Base-by-base conservation (phyloP, 148 eudicot species). In the Camellia japonica region DNA sequence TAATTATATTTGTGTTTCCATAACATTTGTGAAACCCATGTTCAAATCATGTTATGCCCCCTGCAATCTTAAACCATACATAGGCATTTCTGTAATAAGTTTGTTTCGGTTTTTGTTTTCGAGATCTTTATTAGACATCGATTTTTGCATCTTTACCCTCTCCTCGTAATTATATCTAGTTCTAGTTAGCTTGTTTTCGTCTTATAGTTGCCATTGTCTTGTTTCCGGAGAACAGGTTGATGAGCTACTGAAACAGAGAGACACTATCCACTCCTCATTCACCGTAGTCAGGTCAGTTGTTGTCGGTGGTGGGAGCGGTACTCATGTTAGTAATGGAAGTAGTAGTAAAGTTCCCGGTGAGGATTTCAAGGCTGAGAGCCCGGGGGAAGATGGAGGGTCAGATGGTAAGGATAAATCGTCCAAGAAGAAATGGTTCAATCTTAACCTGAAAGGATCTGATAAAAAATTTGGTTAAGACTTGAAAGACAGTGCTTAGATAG, bases 351-450 rank as follows among this genome's bases (percentile, higher is more conserved):
- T 80, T 77, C 86, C 97, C 0, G 68, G 79, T 30, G 97, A 93
- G 68, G 97, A 93, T 74, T 75, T 81, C 70, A 87, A 74, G 81
- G 79, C 84, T 2, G 97, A 95, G 47, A 92, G 96, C 85, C 92
- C 96, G 3, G 88, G 87, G 19, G 94, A 90, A 80, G 96, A 93
- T 74, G 95, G 97, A 43, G 85, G 94, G 68, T 87, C 97, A 68
- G 98, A 96, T 63, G 91, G 90, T 10, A 95, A 91, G 77, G 98
- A 95, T 73, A 95, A 90, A 77, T 83, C 94, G 59, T 70, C 93
- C 15, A 91, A 84, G 82, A 95, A 90, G 87, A 95, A 87, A 86
- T 95, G 97, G 97, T 93, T 91, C 86, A 92, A 92, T 86, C 93
- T 95, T 80, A 92, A 89, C 85, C 88, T 89, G 58, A 91, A 88